phyloP scores from a whole-genome alignment of 2,329 filamentous ascomycete genomes.

The Botryotinia convoluta region DNA sequence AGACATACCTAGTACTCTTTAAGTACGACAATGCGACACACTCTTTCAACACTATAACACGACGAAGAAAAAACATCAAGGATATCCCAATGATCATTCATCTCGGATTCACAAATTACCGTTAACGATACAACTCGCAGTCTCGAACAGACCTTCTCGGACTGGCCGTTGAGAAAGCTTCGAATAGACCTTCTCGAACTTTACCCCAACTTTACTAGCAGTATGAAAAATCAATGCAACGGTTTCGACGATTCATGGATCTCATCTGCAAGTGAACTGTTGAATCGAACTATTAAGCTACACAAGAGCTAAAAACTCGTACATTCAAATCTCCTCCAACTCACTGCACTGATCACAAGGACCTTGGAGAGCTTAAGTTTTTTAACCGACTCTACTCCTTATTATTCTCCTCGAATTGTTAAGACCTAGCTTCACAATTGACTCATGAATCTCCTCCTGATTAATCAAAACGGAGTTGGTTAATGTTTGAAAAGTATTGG shows the following conservation, averaged over 20 bases:
- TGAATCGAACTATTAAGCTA: background rate
- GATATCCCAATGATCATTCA: background rate
- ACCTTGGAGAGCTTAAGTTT: background rate
- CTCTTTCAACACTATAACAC: background rate
- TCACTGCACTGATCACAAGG: background rate
- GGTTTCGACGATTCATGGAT: conserved; percentile 4
- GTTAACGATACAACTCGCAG: background rate
- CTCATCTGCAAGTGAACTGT: background rate
- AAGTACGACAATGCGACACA: background rate
- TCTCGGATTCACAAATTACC: background rate
- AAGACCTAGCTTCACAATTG: background rate
- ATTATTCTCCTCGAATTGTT: background rate
- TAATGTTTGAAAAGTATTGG: background rate
- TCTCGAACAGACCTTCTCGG: background rate
- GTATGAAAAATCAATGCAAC: background rate
- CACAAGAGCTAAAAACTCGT: background rate
- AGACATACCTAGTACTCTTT: background rate
- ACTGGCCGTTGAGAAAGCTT: background rate
- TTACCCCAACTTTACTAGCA: conserved; percentile 2
- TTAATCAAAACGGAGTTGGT: background rate
- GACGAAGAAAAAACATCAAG: background rate
- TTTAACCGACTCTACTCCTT: background rate
- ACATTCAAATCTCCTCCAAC: background rate
- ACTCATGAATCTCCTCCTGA: background rate
- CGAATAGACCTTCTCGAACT: conserved; percentile 2